Conservation (phyloP, 306 rosid genomes). For the Sophora flavescens region DNA sequence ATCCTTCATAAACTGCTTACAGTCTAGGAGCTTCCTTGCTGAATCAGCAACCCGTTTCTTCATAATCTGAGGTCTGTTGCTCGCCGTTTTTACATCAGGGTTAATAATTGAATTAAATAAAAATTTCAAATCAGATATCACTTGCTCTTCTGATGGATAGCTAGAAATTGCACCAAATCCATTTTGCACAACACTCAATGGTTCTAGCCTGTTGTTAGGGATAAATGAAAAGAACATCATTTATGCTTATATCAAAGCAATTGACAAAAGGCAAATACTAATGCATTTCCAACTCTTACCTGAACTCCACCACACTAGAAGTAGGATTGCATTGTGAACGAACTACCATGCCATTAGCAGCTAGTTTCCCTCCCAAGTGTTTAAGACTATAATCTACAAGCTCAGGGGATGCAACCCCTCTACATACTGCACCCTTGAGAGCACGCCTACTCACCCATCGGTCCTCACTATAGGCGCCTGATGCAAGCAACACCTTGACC, state of each 20-base stretch:
- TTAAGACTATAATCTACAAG: slow-evolving; percentile 71
- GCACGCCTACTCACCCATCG: slow-evolving; percentile 64
- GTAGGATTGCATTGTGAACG: slow-evolving; percentile 55
- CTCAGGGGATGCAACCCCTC: slow-evolving; percentile 59
- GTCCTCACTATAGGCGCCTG: slow-evolving; percentile 41
- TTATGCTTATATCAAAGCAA: neutral
- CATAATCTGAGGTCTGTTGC: slow-evolving; percentile 39
- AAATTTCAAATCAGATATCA: slow-evolving; percentile 57
- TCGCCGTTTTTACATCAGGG: slow-evolving; percentile 60
- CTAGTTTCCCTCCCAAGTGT: slow-evolving; percentile 61
- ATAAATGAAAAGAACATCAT: slow-evolving; percentile 4
- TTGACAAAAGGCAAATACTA: neutral
- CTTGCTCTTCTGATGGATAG: slow-evolving; percentile 59
- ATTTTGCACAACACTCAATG: slow-evolving; percentile 25
- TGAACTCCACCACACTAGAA: slow-evolving; percentile 63
- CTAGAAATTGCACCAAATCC: slow-evolving; percentile 36
- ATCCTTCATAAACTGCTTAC: slow-evolving; percentile 81
- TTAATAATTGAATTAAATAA: slow-evolving; percentile 63
- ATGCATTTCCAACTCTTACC: slow-evolving; percentile 45
- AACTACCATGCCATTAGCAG: slow-evolving; percentile 61
- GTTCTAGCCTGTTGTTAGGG: slow-evolving; percentile 57
- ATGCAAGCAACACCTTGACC: slow-evolving; percentile 62
- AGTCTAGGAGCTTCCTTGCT: slow-evolving; percentile 75
- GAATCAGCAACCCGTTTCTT: slow-evolving; percentile 59
- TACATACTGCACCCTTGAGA: slow-evolving; percentile 67